Base-by-base conservation (phyloP, 257 asterid species). In the Nicotiana attenuata region DNA sequence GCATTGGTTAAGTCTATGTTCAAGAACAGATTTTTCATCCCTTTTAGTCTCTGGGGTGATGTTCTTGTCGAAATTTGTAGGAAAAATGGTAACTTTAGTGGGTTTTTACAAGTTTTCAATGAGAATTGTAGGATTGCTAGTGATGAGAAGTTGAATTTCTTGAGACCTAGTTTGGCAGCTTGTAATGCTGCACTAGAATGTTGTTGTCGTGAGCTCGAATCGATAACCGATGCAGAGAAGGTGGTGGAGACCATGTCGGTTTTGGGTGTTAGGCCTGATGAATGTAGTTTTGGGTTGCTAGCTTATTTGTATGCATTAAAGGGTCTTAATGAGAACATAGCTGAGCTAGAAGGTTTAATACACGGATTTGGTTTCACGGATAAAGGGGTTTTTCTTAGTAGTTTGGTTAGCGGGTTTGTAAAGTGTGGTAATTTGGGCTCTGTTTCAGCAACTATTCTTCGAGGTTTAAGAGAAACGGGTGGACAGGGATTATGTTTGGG, bases 171-270 rank as follows among this genome's bases (percentile, higher is more conserved):
- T 86, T 84, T 96, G 88, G 83, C 68, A 81, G 97, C 95, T 38
- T 94, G 97, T 84, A 96, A 94, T 89, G 96, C 97, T 85, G 98
- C 93, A 4, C 82, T 96, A 80, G 93, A 96, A 65, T 92, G 88
- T 83, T 94, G 90, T 76, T 96, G 98, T 78, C 82, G 89, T 4
- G 98, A 92, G 89, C 84, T 89, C 45, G 92, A 89, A 85, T 92
- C 93, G 0, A 91, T 93, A 81, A 85, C 65, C 78, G 94, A 92
- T 65, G 97, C 97, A 3, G 97, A 94, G 81, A 92, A 88, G 82
- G 92, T 93, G 82, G 83, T 93, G 53, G 97, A 94, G 60, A 87
- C 86, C 20, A 94, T 96, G 98, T 91, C 98, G 14, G 82, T 88
- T 65, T 85, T 96, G 84, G 97, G 97, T 15, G 79, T 93, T 85